Evolutionary conservation across 2,329 filamentous ascomycete species (phyloP).

Genomic region (Fusarium coffeatum): DNA sequence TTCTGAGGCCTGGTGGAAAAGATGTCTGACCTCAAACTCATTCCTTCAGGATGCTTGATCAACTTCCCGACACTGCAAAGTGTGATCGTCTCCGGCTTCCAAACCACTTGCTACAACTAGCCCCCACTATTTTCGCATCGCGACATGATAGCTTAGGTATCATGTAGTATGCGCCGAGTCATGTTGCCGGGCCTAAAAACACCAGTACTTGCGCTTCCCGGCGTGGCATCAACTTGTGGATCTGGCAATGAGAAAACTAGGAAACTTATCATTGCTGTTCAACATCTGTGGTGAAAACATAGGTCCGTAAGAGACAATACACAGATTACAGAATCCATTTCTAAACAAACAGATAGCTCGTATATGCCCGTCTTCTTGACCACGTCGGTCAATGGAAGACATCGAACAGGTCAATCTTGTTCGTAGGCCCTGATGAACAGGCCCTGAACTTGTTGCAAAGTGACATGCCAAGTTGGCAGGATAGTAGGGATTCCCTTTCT

Average conservation of each 20-base stretch:
- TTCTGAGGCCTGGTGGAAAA: background rate
- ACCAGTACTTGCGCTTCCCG: conserved; percentile 11
- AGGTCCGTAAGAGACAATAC: background rate
- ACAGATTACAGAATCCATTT: background rate
- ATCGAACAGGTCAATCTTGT: conserved; percentile 4
- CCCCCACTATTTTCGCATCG: conserved; percentile 4
- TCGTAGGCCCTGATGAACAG: background rate
- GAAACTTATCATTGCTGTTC: conserved; percentile 21
- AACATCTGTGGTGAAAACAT: background rate
- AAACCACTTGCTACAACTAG: background rate
- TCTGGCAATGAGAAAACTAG: conserved; percentile 6
- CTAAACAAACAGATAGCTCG: background rate
- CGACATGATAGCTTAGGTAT: conserved; percentile 27
- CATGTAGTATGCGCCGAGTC: conserved; percentile 26
- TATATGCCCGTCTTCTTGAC: conserved; percentile 10
- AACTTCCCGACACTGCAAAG: background rate
- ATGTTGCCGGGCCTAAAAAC: conserved; percentile 24
- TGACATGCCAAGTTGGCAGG: background rate
- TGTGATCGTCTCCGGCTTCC: background rate
- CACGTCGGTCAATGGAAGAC: conserved; percentile 15
- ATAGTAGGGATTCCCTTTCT: conserved; percentile 35
- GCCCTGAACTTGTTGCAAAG: background rate
- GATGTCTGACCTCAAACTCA: background rate
- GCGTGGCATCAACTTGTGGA: background rate
- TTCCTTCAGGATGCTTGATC: background rate